Conservation (phyloP, 805 yeast genomes). For the Nakazawaea ishiwadae region DNA sequence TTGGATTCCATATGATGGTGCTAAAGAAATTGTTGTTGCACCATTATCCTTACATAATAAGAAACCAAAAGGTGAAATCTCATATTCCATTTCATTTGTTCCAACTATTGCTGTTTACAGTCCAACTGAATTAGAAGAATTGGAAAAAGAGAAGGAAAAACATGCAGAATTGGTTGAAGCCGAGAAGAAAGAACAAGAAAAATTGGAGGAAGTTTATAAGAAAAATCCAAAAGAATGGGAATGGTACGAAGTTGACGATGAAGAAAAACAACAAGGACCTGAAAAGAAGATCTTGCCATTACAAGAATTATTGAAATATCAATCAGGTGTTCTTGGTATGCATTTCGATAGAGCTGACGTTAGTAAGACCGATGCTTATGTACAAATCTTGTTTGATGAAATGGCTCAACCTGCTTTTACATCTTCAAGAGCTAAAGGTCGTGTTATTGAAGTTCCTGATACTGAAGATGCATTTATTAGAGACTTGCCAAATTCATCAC, state of each 20-base stretch:
- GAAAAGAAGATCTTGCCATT: constrained; percentile 43
- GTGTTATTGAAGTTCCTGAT: constrained; percentile 37
- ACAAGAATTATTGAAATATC: constrained; percentile 46
- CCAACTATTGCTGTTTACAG: constrained; percentile 64
- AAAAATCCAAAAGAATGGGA: constrained; percentile 61
- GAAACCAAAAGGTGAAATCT: constrained; percentile 47
- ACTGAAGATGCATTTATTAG: constrained; percentile 60
- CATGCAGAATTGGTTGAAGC: constrained; percentile 31
- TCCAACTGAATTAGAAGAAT: constrained; percentile 46
- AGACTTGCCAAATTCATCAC: constrained; percentile 59
- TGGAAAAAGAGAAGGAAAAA: constrained; percentile 36
- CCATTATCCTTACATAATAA: constrained; percentile 27
- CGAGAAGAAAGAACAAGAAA: constrained; percentile 40
- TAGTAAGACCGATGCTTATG: constrained; percentile 40
- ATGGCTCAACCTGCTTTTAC: constrained; percentile 52
- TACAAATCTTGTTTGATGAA: constrained; percentile 66
- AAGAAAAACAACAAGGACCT: constrained; percentile 28
- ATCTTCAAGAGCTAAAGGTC: constrained; percentile 44
- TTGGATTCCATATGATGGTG: constrained; percentile 41
- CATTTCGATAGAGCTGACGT: constrained; percentile 48
- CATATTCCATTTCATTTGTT: constrained; percentile 55
- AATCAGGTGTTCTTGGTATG: constrained; percentile 60
- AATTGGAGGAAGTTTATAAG: constrained; percentile 45
- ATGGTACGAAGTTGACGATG: constrained; percentile 47
- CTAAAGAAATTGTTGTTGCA: constrained; percentile 36